Evolutionary conservation across 2,329 filamentous ascomycete species (phyloP).

Genomic region (Alternaria triticina): DNA sequence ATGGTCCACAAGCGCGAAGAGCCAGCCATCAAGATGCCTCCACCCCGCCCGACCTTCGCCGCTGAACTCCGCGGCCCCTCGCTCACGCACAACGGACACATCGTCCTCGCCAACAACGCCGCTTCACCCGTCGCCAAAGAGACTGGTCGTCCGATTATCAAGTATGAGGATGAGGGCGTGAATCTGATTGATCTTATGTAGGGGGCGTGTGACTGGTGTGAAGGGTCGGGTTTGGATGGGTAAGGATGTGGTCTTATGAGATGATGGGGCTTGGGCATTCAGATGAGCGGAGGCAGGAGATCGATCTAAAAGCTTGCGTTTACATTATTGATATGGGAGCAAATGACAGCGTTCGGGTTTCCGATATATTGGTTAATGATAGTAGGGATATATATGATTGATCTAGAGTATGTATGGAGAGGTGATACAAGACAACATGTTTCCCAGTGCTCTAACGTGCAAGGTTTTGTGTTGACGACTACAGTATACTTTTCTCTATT

Average conservation of each 20-base stretch:
- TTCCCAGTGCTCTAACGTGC: too few species aligned
- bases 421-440: background rate
- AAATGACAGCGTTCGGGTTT: background rate
- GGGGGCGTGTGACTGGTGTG: background rate
- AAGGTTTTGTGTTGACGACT: background rate
- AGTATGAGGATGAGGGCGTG: background rate
- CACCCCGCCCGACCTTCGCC: slow-evolving; percentile 9
- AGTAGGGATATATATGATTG: background rate
- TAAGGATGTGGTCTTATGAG: too few species aligned
- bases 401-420: background rate
- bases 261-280: background rate
- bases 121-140: background rate
- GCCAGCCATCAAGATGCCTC: background rate
- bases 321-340: background rate
- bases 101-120: slow-evolving; percentile 14
- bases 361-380: background rate
- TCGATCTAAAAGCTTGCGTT: background rate
- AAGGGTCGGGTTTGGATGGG: too few species aligned
- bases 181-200: slow-evolving; percentile 1
- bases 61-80: slow-evolving; percentile 11
- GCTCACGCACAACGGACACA: slow-evolving; percentile 14
- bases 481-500: background rate
- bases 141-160: background rate
- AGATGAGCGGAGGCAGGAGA: background rate
- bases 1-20: background rate